A percentile compares a stretch with the other conserved stretches of the same genome.
These are phyloP conservation scores for Coemansia sp. DNA, from an alignment of 192 early-diverging fungal species.

Conservation along the genomic window DNA sequence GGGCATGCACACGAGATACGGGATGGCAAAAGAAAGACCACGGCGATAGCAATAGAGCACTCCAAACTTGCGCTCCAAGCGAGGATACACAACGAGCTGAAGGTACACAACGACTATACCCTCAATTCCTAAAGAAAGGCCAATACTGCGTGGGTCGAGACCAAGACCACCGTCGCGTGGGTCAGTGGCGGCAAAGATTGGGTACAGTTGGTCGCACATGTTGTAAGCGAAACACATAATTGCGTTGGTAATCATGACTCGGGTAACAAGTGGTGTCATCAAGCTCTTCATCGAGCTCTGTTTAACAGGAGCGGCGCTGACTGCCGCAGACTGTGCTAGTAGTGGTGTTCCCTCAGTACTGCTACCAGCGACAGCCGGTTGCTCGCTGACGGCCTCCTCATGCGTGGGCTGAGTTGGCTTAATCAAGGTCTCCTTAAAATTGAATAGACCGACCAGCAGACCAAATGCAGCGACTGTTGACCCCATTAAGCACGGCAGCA, in stretches of 20 bases:
- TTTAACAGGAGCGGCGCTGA: not conserved
- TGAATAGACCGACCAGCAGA: slow-evolving; percentile 64
- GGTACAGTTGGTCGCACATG: slow-evolving; percentile 38
- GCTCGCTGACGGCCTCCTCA: slow-evolving; percentile 4
- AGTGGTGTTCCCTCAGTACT: slow-evolving; percentile 22
- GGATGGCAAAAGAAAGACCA: slow-evolving; percentile 21
- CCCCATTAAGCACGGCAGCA: slow-evolving; percentile 77
- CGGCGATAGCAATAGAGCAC: slow-evolving; percentile 43
- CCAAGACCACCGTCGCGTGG: slow-evolving; percentile 58
- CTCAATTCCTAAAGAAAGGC: slow-evolving; percentile 50
- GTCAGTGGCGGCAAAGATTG: slow-evolving; percentile 47
- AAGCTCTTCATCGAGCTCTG: slow-evolving; percentile 18
- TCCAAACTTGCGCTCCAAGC: slow-evolving; percentile 52
- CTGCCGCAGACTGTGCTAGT: not conserved
- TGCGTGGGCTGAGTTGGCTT: not conserved
- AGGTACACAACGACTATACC: slow-evolving; percentile 49
- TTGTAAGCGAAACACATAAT: slow-evolving; percentile 25
- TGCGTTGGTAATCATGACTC: slow-evolving; percentile 28
- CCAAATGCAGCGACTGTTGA: slow-evolving; percentile 63
- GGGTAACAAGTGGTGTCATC: slow-evolving; percentile 20
- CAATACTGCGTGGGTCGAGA: slow-evolving; percentile 53
- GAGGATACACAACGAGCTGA: slow-evolving; percentile 58
- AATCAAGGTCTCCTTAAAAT: slow-evolving; percentile 60
- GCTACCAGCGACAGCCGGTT: not conserved
- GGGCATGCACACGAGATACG: slow-evolving; percentile 15